Evolutionary conservation across 2,329 filamentous ascomycete species (phyloP), one percentile per base, ranked within the genome.

Genomic region (Zarea fungicola): DNA sequence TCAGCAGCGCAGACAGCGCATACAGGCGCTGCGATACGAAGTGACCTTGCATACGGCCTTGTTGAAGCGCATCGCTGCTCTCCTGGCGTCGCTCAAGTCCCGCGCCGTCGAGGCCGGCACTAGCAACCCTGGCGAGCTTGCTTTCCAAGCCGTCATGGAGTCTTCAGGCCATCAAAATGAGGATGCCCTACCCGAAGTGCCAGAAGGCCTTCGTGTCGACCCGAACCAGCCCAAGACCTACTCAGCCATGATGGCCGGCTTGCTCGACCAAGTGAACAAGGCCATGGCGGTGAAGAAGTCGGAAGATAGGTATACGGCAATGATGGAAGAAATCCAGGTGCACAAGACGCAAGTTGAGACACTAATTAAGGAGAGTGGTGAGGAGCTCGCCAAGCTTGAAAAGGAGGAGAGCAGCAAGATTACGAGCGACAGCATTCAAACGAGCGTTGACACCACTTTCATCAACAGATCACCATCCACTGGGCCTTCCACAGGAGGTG

Each of bases 221-320:
- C 83, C 85, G 58, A 80, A 86, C 64, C 83, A 77, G 61, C 81
- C 88, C 58, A 89, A 88, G 1, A 86, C 84, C 13, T 99, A 96
- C 64, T 93, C 89, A 32, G 89, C 95, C 74, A 99, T 99, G 93
- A 91, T 99, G 86, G 88, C 88, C n/a, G 83, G 85, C n/a, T 69
- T 99, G 59, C 79, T 97, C 18, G 93, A 99, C 61, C 87, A 95
- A 67, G 90, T 97, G 35, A 96, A 96, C 60, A 77, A 81, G 68
- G 83, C 88, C 43, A 75, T 96, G 29, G 87, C 91, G 49, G 87
- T 90, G 62, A 86, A 86, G 67, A 82, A 85, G 53, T 76, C 79
- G 0, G 75, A 79, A 18, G 80, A 84, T 57, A 73, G 87, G 43
- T 90, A 87, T 63, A 75, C 79, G 41, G 84, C 79, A 45, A 96